A percentile compares a stretch with the other conserved stretches of the same genome.
Evolutionary conservation across 495 filamentous ascomycete species (phyloP).

Genomic region (Aspergillus diversus): DNA sequence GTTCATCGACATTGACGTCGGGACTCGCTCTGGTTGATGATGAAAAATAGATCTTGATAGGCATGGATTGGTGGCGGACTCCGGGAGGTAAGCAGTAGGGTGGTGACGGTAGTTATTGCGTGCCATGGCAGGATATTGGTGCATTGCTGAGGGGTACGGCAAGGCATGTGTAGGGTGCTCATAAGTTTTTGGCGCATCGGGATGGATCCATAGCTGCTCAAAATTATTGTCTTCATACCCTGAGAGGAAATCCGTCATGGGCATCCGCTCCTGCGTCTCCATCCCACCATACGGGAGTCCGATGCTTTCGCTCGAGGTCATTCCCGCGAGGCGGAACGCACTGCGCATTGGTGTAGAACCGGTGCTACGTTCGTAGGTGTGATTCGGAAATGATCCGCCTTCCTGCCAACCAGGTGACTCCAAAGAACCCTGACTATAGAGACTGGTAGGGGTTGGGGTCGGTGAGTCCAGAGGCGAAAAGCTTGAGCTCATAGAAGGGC

Average conservation of each 20-base stretch:
- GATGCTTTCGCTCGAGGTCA: slow-evolving; percentile 40
- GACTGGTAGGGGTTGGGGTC: slow-evolving; percentile 48
- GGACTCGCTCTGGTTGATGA: slow-evolving; percentile 44
- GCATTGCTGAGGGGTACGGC: slow-evolving; percentile 43
- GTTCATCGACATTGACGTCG: slow-evolving; percentile 48
- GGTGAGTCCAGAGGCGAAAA: slow-evolving; percentile 52
- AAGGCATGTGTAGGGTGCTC: slow-evolving; percentile 34
- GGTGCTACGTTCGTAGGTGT: slow-evolving; percentile 39
- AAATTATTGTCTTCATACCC: slow-evolving; percentile 46
- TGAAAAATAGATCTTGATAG: slow-evolving; percentile 50
- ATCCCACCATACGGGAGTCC: slow-evolving; percentile 39
- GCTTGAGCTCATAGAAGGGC: slow-evolving; percentile 50
- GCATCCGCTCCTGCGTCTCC: slow-evolving; percentile 44
- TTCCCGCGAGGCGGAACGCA: slow-evolving; percentile 43
- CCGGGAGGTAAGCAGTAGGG: slow-evolving; percentile 40
- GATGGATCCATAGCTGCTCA: slow-evolving; percentile 48
- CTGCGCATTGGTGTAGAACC: slow-evolving; percentile 43
- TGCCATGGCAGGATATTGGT: slow-evolving; percentile 42
- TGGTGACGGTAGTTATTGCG: slow-evolving; percentile 45
- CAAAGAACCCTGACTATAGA: slow-evolving; percentile 48
- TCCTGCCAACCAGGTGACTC: slow-evolving; percentile 50
- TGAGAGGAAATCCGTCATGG: slow-evolving; percentile 44
- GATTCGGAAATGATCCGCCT: slow-evolving; percentile 30
- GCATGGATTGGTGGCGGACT: slow-evolving; percentile 48
- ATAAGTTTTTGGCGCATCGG: slow-evolving; percentile 46